A percentile compares a stretch with the other conserved stretches of the same genome.
These are phyloP conservation scores for Niveomyces coronatus DNA, from an alignment of 2,329 filamentous ascomycete species.

Conservation along the genomic window DNA sequence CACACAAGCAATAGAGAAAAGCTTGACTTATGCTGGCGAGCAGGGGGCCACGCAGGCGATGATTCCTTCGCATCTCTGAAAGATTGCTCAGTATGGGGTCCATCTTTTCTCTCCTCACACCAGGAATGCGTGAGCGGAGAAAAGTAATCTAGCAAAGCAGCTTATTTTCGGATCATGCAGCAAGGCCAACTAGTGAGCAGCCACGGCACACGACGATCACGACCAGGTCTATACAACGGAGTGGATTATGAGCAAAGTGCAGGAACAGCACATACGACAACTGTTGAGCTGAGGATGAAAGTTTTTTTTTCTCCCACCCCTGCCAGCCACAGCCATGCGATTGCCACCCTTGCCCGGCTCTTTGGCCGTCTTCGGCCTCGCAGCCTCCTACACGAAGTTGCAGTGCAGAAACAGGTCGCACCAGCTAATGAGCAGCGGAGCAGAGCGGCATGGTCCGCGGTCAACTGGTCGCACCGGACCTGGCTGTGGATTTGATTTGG, in stretches of 20 bases:
- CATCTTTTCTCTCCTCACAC: background rate
- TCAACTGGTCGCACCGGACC: no score
- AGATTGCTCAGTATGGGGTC: no score
- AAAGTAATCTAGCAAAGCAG: conserved; percentile 5
- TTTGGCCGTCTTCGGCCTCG: conserved; percentile 2
- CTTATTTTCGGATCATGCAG: conserved; percentile 5
- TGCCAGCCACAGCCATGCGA: background rate
- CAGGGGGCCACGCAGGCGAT: no score
- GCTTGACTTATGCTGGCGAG: no score
- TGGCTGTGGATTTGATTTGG: no score
- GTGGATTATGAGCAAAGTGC: conserved; percentile 5
- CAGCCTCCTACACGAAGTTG: background rate
- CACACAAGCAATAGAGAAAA: no score
- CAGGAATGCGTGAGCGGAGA: conserved; percentile 1
- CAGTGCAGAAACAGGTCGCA: background rate
- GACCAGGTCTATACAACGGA: conserved; percentile 4
- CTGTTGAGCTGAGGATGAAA: conserved; percentile 8
- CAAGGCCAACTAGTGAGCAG: background rate
- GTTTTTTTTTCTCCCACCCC: no score
- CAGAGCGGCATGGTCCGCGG: no score
- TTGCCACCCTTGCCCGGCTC: background rate
- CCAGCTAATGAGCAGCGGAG: background rate
- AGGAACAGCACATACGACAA: no score
- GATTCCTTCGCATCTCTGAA: no score
- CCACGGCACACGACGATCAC: conserved; percentile 10